phyloP scores from a whole-genome alignment of 2,329 filamentous ascomycete genomes.

The Thelonectria discophora region DNA sequence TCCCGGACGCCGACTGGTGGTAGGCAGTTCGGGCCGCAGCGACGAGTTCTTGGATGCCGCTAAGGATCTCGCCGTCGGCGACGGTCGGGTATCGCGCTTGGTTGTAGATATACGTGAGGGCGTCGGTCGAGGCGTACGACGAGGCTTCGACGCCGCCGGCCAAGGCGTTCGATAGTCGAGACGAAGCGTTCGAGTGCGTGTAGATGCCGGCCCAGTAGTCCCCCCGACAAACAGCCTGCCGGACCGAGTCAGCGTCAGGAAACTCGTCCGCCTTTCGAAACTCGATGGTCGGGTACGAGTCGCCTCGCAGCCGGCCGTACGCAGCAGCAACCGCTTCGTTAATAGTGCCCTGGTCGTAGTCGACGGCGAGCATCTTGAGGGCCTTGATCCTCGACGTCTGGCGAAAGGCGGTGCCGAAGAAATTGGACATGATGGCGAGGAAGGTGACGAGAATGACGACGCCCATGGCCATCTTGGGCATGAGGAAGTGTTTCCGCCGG shows the following conservation, averaged over 20 bases:
- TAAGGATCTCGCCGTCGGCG: slow-evolving; percentile 39
- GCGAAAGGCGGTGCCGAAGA: slow-evolving; percentile 46
- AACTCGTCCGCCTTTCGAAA: slow-evolving; percentile 40
- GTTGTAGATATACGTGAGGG: slow-evolving; percentile 49
- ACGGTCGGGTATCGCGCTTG: slow-evolving; percentile 48
- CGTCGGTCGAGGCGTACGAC: slow-evolving; percentile 45
- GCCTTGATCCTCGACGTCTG: slow-evolving; percentile 32
- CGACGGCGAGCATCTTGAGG: slow-evolving; percentile 43
- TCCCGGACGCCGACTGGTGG: slow-evolving; percentile 38
- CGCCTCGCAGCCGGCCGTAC: slow-evolving; percentile 42
- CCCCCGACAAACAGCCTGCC: slow-evolving; percentile 46
- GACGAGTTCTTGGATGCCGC: slow-evolving; percentile 43
- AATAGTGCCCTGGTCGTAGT: slow-evolving; percentile 45
- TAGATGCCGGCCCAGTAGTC: slow-evolving; percentile 52
- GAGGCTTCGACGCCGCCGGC: slow-evolving; percentile 32
- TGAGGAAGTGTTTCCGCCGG: slow-evolving; percentile 24
- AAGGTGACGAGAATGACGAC: slow-evolving; percentile 34
- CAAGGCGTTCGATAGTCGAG: slow-evolving; percentile 43
- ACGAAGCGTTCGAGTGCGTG: slow-evolving; percentile 43
- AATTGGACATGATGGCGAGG: slow-evolving; percentile 42
- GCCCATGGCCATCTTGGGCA: slow-evolving; percentile 31
- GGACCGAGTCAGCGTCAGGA: slow-evolving; percentile 37
- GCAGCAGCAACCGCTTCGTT: slow-evolving; percentile 45
- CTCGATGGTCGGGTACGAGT: slow-evolving; percentile 45
- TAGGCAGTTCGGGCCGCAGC: slow-evolving; percentile 35